Conservation (phyloP, 306 rosid genomes). For the Rosa rugosa region DNA sequence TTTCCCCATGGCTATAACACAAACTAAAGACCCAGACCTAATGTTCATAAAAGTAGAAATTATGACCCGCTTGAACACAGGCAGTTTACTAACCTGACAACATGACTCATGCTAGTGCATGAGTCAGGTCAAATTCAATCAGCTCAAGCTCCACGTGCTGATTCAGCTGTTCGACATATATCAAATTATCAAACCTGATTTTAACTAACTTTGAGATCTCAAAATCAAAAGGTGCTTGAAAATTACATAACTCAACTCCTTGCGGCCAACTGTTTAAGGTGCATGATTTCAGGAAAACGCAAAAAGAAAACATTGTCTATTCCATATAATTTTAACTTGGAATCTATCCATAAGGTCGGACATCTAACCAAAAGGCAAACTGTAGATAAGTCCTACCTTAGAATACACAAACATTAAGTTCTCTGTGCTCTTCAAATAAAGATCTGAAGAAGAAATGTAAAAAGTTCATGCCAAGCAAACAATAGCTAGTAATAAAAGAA, state of each 20-base stretch:
- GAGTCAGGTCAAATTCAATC: conserved; percentile 21
- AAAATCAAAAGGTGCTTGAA: background rate
- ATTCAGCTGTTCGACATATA: conserved; percentile 25
- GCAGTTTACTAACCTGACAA: conserved; percentile 31
- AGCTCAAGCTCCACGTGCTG: conserved; percentile 27
- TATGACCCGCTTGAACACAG: conserved; percentile 16
- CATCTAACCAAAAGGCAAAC: conserved; percentile 24
- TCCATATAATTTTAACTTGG: conserved; percentile 23
- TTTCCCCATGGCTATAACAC: background rate
- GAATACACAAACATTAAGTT: conserved; percentile 40
- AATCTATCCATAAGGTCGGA: conserved; percentile 1
- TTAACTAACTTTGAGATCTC: conserved; percentile 18
- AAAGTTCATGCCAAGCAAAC: conserved; percentile 46
- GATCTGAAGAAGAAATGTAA: conserved; percentile 61
- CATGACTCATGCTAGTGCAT: conserved; percentile 21
- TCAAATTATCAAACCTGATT: background rate
- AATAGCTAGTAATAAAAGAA: conserved; percentile 18
- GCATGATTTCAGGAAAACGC: background rate
- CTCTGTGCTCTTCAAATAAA: conserved; percentile 58
- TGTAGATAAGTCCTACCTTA: conserved; percentile 58
- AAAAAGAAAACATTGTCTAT: conserved; percentile 23
- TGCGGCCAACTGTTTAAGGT: background rate
- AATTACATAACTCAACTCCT: background rate
- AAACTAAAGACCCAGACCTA: background rate
- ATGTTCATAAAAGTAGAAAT: background rate